Percentiles rank a stretch among this genome's conserved stretches.
Evolutionary conservation across 768 basidiomycete species (phyloP).

Genomic region (Grammothele lineata): DNA sequence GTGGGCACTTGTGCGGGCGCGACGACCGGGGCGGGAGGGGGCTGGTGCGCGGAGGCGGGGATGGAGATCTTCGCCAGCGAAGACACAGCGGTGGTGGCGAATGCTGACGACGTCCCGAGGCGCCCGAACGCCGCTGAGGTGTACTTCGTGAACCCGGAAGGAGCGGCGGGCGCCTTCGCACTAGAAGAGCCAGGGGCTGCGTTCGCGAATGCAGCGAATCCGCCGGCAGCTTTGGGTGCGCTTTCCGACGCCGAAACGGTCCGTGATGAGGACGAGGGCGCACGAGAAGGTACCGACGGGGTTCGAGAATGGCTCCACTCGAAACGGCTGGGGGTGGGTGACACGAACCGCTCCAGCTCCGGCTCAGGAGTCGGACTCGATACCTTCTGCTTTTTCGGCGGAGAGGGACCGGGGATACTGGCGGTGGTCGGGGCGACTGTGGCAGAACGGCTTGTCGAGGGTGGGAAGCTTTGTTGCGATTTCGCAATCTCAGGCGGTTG

Average conservation of each 20-base stretch:
- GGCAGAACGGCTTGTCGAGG: not conserved
- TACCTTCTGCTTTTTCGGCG: constrained; percentile 12
- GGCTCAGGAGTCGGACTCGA: not conserved
- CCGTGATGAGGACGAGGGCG: constrained; percentile 5
- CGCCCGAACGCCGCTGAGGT: not conserved
- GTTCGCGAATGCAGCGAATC: not conserved
- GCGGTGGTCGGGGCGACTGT: not conserved
- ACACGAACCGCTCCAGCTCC: not conserved
- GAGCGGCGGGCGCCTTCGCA: too few species aligned
- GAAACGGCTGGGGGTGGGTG: constrained; percentile 1
- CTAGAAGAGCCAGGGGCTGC: too few species aligned
- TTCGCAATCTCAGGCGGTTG: too few species aligned
- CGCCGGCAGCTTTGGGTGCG: not conserved
- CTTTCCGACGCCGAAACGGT: constrained; percentile 3
- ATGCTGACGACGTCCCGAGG: too few species aligned
- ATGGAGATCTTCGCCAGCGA: too few species aligned
- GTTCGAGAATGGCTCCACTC: too few species aligned
- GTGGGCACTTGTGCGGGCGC: not conserved
- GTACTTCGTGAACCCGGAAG: too few species aligned
- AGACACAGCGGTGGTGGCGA: too few species aligned
- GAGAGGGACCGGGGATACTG: not conserved
- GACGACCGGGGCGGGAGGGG: not conserved
- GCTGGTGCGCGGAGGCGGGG: not conserved
- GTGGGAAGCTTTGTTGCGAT: too few species aligned
- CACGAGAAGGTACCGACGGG: too few species aligned